Evolutionary conservation across 2,329 filamentous ascomycete species (phyloP).

Genomic region (Penicillium sp.): DNA sequence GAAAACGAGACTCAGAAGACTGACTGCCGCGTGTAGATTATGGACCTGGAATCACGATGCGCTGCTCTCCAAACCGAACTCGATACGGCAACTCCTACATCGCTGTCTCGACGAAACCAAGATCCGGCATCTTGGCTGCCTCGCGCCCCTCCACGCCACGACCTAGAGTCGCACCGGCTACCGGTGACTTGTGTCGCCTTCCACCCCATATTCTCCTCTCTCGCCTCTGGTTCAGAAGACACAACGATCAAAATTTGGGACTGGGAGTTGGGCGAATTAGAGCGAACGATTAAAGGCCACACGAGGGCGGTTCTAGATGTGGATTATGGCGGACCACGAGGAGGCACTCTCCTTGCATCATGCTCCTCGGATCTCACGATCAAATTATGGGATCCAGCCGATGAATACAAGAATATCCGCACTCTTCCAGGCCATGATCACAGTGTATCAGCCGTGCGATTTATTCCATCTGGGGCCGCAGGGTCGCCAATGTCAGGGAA

Average conservation of each 20-base stretch:
- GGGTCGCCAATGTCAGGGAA: constrained; percentile 78
- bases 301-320: constrained; percentile 85
- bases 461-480: constrained; percentile 78
- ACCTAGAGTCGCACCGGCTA: constrained; percentile 75
- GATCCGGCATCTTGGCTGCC: constrained; percentile 86
- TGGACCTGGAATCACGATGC: constrained; percentile 82
- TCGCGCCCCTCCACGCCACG: constrained; percentile 75
- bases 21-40: constrained; percentile 60
- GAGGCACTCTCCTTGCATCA: constrained; percentile 74
- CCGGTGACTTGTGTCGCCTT: constrained; percentile 87
- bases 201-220: constrained; percentile 84
- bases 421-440: constrained; percentile 91
- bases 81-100: constrained; percentile 76
- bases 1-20: constrained; percentile 1
- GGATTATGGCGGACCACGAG: constrained; percentile 82
- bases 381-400: constrained; percentile 88
- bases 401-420: constrained; percentile 93
- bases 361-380: constrained; percentile 90
- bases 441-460: constrained; percentile 82
- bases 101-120: constrained; percentile 74
- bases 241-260: constrained; percentile 97
- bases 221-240: constrained; percentile 89
- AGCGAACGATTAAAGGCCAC: constrained; percentile 87
- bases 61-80: constrained; percentile 74
- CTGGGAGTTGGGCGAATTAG: constrained; percentile 88